Conservation (phyloP, 805 yeast genomes). For the Blastobotrys americana region DNA sequence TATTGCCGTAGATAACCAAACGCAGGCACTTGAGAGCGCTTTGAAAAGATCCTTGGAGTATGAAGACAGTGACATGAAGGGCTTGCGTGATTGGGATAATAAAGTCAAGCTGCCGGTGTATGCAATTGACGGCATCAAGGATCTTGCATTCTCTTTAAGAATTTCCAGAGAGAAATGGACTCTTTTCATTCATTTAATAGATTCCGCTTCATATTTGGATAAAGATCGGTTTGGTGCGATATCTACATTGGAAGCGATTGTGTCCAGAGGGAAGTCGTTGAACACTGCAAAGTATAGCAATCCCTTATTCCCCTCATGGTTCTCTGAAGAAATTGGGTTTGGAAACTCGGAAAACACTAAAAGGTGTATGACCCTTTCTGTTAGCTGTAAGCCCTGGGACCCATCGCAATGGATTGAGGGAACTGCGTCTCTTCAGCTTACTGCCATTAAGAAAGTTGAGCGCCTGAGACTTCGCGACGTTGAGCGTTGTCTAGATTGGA, state of each 20-base stretch:
- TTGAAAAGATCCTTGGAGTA: too few relatives aligned
- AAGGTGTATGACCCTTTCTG: conserved; percentile 12
- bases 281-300: not conserved
- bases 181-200: conserved; percentile 14
- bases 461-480: not conserved
- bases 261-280: conserved; percentile 8
- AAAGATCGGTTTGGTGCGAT: not conserved
- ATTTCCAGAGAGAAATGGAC: conserved; percentile 5
- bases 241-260: not conserved
- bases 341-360: not conserved
- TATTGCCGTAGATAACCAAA: too few relatives aligned
- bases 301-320: conserved; percentile 5
- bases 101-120: too few relatives aligned
- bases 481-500: conserved; percentile 3
- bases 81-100: too few relatives aligned
- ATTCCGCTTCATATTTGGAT: conserved; percentile 1
- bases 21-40: too few relatives aligned
- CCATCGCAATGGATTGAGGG: conserved; percentile 1
- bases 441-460: too few relatives aligned
- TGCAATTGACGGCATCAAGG: not conserved
- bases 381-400: conserved; percentile 8
- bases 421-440: not conserved
- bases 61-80: too few relatives aligned
- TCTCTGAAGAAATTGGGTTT: conserved; percentile 2
- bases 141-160: conserved; percentile 14